Evolutionary conservation across 2,329 filamentous ascomycete species (phyloP).

Genomic region (Chrysoporthe austroafricana): DNA sequence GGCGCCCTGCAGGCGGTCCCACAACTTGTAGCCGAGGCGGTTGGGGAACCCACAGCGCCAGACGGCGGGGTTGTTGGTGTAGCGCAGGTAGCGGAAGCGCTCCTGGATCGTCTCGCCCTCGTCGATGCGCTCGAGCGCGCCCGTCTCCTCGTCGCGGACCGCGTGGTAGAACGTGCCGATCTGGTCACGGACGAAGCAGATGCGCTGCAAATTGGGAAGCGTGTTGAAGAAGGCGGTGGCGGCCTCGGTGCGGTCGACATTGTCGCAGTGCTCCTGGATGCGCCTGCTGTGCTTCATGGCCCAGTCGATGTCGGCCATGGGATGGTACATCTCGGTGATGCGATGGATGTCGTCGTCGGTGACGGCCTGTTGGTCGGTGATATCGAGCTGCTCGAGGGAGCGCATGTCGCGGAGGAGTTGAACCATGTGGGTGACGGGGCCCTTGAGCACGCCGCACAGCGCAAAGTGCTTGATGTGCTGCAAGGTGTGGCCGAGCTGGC

Average conservation of each 20-base stretch:
- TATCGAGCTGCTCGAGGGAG: slow-evolving; percentile 25
- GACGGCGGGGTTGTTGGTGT: neutral
- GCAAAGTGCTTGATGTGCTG: slow-evolving; percentile 24
- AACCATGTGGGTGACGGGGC: slow-evolving; percentile 14
- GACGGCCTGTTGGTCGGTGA: slow-evolving; percentile 25
- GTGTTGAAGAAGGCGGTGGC: slow-evolving; percentile 21
- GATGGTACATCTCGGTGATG: neutral
- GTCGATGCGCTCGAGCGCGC: slow-evolving; percentile 11
- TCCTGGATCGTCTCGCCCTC: slow-evolving; percentile 12
- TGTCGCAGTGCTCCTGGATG: slow-evolving; percentile 9
- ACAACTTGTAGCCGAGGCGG: slow-evolving; percentile 16
- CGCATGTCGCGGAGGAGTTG: slow-evolving; percentile 12
- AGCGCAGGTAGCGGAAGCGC: slow-evolving; percentile 12
- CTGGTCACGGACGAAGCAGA: slow-evolving; percentile 27
- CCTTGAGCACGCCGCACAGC: slow-evolving; percentile 23
- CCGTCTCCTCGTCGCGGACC: neutral
- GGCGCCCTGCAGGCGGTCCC: neutral
- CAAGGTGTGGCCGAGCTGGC: slow-evolving; percentile 14
- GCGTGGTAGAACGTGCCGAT: slow-evolving; percentile 20
- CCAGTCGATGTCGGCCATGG: slow-evolving; percentile 17
- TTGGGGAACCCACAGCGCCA: slow-evolving; percentile 27
- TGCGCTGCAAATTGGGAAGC: slow-evolving; percentile 18
- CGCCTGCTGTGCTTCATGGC: slow-evolving; percentile 22
- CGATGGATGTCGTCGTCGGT: neutral
- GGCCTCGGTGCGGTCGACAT: slow-evolving; percentile 14